phyloP scores from a whole-genome alignment of 169 alveolate species.

The Cryptosporidium ryanae region DNA sequence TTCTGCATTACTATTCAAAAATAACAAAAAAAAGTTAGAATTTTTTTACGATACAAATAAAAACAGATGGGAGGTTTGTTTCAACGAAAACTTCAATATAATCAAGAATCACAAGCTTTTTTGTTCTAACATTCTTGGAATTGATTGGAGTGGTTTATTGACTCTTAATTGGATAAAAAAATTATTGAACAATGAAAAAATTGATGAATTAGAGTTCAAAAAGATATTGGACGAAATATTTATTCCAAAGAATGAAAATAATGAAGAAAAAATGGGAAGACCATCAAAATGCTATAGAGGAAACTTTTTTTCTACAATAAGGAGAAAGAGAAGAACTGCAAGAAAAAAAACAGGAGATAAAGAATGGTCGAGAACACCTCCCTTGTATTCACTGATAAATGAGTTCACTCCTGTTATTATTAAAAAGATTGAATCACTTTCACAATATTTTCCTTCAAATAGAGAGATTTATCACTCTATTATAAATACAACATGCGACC shows the following conservation, averaged over 20 bases:
- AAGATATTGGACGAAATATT: background rate
- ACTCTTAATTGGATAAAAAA: conserved; percentile 32
- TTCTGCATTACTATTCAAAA: background rate
- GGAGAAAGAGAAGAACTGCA: conserved; percentile 24
- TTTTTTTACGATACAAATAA: background rate
- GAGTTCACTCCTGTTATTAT: background rate
- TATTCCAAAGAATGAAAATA: background rate
- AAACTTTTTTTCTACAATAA: conserved; percentile 8
- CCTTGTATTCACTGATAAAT: background rate
- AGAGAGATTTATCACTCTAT: conserved; percentile 48
- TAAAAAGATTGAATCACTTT: conserved; percentile 6
- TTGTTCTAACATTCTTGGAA: conserved; percentile 17
- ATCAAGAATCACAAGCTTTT: background rate
- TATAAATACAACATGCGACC: background rate
- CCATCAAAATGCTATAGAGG: conserved; percentile 33
- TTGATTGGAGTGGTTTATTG: conserved; percentile 70
- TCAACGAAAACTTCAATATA: background rate
- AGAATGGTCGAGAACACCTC: conserved; percentile 56
- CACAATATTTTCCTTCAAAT: conserved; percentile 55
- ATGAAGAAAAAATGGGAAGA: conserved; percentile 38
- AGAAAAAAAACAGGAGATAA: conserved; percentile 26
- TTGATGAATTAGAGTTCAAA: background rate
- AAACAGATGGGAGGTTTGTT: conserved; percentile 8
- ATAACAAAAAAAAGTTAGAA: background rate
- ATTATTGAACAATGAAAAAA: background rate